Conservation (phyloP, 1,284 basidiomycete species). For the Boletus coffeatus region DNA sequence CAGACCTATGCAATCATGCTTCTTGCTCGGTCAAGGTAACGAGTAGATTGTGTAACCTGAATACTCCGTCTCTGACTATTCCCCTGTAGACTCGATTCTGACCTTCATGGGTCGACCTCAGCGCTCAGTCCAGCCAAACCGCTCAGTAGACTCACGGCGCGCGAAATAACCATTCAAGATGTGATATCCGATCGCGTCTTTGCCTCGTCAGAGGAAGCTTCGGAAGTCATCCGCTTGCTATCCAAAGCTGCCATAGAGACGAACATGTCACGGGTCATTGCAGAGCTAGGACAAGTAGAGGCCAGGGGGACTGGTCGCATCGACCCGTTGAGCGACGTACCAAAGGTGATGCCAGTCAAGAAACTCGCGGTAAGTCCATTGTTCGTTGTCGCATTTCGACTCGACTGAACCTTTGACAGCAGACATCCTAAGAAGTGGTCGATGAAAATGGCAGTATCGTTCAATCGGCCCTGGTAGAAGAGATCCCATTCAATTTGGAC, state of each 20-base stretch:
- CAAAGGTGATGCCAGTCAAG: conserved; percentile 52
- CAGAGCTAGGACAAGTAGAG: conserved; percentile 52
- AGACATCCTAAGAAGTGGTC: conserved; percentile 16
- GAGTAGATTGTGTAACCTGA: not conserved
- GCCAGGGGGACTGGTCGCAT: conserved; percentile 36
- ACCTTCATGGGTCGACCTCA: conserved; percentile 17
- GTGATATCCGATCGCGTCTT: conserved; percentile 56
- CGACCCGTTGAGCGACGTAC: conserved; percentile 47
- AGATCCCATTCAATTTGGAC: conserved; percentile 69
- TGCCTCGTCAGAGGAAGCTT: conserved; percentile 47
- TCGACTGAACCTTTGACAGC: conserved; percentile 7
- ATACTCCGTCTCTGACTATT: conserved; percentile 7
- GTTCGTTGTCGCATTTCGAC: not conserved
- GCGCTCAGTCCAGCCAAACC: conserved; percentile 28
- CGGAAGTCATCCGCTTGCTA: conserved; percentile 49
- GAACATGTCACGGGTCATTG: conserved; percentile 45
- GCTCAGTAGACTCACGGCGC: conserved; percentile 44
- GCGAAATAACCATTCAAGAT: conserved; percentile 44
- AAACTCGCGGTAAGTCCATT: conserved; percentile 24
- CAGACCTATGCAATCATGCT: conserved; percentile 67
- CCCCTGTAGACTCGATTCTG: conserved; percentile 35
- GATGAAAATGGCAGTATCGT: conserved; percentile 19
- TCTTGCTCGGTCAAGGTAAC: conserved; percentile 49
- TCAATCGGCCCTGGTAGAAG: conserved; percentile 25
- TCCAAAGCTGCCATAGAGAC: conserved; percentile 56